Base-by-base conservation (phyloP, 2,329 filamentous ascomycete species). In the Lasiodiplodia hormozganensis region DNA sequence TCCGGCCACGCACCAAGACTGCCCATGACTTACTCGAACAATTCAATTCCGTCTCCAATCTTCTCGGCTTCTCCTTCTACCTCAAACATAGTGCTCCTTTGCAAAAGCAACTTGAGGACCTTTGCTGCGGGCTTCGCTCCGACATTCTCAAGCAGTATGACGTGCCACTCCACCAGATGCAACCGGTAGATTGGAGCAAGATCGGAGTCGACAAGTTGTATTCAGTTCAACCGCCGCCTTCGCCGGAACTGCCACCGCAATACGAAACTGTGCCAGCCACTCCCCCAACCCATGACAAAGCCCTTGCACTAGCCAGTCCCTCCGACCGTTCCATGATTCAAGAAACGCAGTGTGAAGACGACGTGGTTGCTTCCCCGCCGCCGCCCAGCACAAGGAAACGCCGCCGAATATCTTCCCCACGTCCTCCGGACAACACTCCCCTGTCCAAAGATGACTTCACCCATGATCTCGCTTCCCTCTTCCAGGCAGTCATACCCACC, bases 1-100 rank as follows among this genome's bases (percentile, higher is more conserved):
- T 56, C 28, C 25, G 52, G 18, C 52, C 52, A 34, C 52, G 52
- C 52, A 56, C 52, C 52, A 56, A n/a, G 52, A 56, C 25, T 21
- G 52, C 52, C 25, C 52, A 56, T 18, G 52, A 34, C 4, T 25
- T 56, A 8, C 52, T 56, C 7, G 14, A 18, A n/a, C 52, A 56
- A n/a, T 56, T 56, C 16, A 34, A 34, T 14, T n/a, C 28, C 14
- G 18, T 56, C 14, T 56, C 52, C 52, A 12, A 34, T 18, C 8
- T 34, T 8, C 52, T 56, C 25, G 3, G 25, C 28, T 56, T 56
- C 52, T 34, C 52, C 2, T 56, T 56, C 52, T 56, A n/a, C 28
- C 25, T 56, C 25, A 56, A 56, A 16, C 52, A 56, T 25, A 56
- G 52, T 34, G 25, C 12, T 34, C 11, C 7, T 34, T 18, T 56